phyloP scores from a whole-genome alignment of 352 stramenopile species.

The Aphanomyces stellatus region DNA sequence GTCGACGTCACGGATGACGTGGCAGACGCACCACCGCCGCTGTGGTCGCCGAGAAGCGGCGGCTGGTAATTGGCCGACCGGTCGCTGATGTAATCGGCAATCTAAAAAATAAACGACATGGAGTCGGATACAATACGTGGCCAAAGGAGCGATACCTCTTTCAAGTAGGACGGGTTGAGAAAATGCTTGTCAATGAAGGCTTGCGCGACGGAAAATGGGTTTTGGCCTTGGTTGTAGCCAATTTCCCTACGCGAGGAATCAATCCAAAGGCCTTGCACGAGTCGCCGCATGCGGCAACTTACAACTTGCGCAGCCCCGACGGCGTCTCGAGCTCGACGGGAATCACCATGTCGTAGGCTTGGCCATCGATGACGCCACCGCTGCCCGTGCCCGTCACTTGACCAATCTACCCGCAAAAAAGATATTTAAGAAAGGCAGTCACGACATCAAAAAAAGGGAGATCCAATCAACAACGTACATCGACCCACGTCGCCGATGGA shows the following conservation, averaged over 20 bases:
- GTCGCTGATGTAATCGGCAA: slow-evolving; percentile 96
- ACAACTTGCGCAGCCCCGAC: slow-evolving; percentile 81
- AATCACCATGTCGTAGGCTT: slow-evolving; percentile 93
- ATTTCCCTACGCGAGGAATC: slow-evolving; percentile 47
- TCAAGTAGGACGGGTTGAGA: slow-evolving; percentile 89
- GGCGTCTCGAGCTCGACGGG: slow-evolving; percentile 95
- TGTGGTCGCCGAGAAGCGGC: slow-evolving; percentile 48
- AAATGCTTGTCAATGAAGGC: slow-evolving; percentile 95
- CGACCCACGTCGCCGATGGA: slow-evolving; percentile 89
- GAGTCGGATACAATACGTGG: background rate
- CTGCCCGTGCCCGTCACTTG: slow-evolving; percentile 82
- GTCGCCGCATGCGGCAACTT: background rate
- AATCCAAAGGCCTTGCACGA: background rate
- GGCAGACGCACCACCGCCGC: slow-evolving; percentile 22
- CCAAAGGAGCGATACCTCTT: slow-evolving; percentile 24
- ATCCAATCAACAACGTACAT: slow-evolving; percentile 71
- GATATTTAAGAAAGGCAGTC: too few species aligned
- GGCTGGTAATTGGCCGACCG: slow-evolving; percentile 68
- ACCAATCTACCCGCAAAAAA: slow-evolving; percentile 40
- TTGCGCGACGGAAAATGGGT: slow-evolving; percentile 94
- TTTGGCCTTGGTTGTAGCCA: slow-evolving; percentile 97
- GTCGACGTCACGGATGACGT: slow-evolving; percentile 9
- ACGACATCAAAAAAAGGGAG: too few species aligned
- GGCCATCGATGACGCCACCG: slow-evolving; percentile 84
- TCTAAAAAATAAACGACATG: slow-evolving; percentile 32